Conservation (phyloP, 768 basidiomycete genomes). For the Naganishia vishniacii region DNA sequence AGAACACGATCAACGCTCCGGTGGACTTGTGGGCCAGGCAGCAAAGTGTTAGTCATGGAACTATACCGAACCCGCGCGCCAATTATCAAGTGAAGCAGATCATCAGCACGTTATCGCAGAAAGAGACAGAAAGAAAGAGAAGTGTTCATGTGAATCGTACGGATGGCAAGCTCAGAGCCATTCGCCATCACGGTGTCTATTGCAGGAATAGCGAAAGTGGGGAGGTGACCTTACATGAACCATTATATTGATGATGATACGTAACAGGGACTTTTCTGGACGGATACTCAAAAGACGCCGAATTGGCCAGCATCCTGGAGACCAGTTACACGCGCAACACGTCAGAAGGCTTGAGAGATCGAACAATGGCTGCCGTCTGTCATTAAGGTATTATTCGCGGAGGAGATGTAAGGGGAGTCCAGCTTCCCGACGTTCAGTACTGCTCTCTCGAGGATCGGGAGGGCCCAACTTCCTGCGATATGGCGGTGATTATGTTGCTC, state of each 20-base stretch:
- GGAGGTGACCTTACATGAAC: too few relatives aligned
- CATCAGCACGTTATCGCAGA: neutral
- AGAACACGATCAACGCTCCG: neutral
- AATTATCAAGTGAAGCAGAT: neutral
- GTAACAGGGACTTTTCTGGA: constrained; percentile 1
- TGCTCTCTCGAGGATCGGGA: neutral
- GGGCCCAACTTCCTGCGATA: neutral
- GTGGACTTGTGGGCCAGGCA: neutral
- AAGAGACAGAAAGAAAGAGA: neutral
- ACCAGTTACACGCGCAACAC: neutral
- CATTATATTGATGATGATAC: too few relatives aligned
- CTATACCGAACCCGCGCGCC: neutral
- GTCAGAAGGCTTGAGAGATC: neutral
- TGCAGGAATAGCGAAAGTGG: too few relatives aligned
- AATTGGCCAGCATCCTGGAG: neutral
- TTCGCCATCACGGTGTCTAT: too few relatives aligned
- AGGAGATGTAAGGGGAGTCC: neutral
- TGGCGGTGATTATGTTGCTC: neutral
- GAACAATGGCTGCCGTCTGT: neutral
- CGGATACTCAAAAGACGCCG: neutral
- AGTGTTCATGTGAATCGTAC: neutral
- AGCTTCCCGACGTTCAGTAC: constrained; percentile 5
- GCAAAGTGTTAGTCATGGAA: neutral
- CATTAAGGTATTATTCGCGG: neutral
- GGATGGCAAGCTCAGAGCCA: too few relatives aligned